Base-by-base conservation (phyloP, 2,329 filamentous ascomycete genomes). In the Cladophialophora chaetospira region DNA sequence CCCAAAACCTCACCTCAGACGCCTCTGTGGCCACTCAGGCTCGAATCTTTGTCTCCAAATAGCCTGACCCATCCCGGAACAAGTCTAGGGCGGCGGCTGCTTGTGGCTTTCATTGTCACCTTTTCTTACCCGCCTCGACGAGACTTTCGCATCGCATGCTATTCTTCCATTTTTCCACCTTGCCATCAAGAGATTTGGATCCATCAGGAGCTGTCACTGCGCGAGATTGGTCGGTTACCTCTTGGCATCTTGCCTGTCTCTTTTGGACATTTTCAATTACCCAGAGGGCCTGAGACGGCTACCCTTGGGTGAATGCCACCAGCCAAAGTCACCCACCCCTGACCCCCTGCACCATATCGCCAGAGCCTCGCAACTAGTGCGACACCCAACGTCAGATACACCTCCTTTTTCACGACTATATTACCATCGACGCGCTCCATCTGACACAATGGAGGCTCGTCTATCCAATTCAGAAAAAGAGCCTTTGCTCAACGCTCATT, bases 401-500 rank as follows among this genome's bases (percentile, higher is more conserved):
- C 36, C 38, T 51, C 59, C 42, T 33, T 15, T 21, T 33, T 25
- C 21, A 8, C 21, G 35, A 38, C 33, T 58, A 55, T 58, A 45
- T 53, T 25, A 44, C 17, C 11, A 54, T 42, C 40, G 48, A 26
- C 47, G 17, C 45, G 17, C 38, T 43, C 43, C 47, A 28, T 50
- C 50, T 17, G 25, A 40, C 55, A 55, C 29, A 36, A 61, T 56
- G 55, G 48, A 48, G 48, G 26, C 31, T 40, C 44, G 21, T 42
- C 19, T 33, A 28, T 44, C 26, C 29, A 42, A 33, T 9, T 28
- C 42, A 50, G 52, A 61, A 61, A 56, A 50, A 50, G 45, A 57
- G 52, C 52, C 59, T 38, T 49, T 55, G 44, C 52, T 58, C 45
- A 17, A 35, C 48, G 25, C 59, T 56, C 43, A 51, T 45, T 51